These are phyloP conservation scores for Pascua guehoae DNA, from an alignment of 1,284 basidiomycete species.

Conservation along the genomic window DNA sequence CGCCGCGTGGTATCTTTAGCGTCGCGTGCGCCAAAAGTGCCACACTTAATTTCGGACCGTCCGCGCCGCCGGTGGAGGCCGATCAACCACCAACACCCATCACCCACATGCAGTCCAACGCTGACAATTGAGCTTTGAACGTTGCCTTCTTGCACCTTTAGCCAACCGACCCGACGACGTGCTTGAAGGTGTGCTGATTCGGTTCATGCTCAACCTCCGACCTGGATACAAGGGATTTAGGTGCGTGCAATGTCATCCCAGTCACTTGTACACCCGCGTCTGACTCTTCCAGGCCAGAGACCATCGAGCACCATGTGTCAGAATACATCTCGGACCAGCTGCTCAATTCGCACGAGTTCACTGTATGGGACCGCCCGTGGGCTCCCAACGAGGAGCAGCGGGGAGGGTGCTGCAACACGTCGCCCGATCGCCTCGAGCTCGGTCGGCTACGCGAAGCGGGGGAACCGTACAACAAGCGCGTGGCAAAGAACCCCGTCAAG, in stretches of 20 bases:
- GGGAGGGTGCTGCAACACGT: conserved; percentile 31
- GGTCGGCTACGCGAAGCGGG: conserved; percentile 34
- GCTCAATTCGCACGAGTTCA: conserved; percentile 35
- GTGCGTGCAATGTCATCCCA: conserved; percentile 21
- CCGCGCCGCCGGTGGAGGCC: too few relatives aligned
- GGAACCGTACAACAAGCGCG: conserved; percentile 27
- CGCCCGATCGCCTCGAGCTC: conserved; percentile 23
- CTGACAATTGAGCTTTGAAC: conserved; percentile 34
- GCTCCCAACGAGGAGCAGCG: conserved; percentile 40
- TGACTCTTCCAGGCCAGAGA: conserved; percentile 5
- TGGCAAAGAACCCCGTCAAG: conserved; percentile 31
- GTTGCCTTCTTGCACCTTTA: conserved; percentile 34
- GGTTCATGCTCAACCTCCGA: conserved; percentile 40
- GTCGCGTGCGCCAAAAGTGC: conserved; percentile 6
- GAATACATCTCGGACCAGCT: conserved; percentile 39
- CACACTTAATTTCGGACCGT: background rate
- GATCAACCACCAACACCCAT: too few relatives aligned
- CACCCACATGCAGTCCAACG: background rate
- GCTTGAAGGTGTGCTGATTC: conserved; percentile 40
- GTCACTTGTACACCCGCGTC: background rate
- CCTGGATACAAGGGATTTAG: conserved; percentile 29
- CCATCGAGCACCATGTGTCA: conserved; percentile 37
- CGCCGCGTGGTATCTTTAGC: background rate
- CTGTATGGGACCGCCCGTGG: conserved; percentile 45
- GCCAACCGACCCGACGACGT: conserved; percentile 45